These are phyloP conservation scores for Phlebiopsis flavidoalba DNA, from an alignment of 768 basidiomycete species.

Conservation along the genomic window DNA sequence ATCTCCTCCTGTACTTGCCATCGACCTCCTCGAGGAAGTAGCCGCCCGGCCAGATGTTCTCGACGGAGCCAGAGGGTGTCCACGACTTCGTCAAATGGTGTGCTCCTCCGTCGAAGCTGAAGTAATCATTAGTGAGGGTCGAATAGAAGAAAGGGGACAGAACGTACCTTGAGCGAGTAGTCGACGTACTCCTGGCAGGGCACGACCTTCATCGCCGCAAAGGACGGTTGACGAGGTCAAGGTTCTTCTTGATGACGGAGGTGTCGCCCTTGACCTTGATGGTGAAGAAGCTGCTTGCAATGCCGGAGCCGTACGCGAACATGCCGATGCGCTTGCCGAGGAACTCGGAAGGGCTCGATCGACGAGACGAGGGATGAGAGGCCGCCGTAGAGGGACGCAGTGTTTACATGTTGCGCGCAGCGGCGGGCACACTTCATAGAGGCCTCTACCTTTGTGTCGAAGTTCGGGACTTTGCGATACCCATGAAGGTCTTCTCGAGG, in stretches of 20 bases:
- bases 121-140: background rate
- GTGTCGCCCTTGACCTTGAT: slow-evolving; percentile 87
- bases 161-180: slow-evolving; percentile 65
- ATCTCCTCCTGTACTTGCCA: slow-evolving; percentile 87
- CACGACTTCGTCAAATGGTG: slow-evolving; percentile 91
- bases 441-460: slow-evolving; percentile 72
- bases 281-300: slow-evolving; percentile 92
- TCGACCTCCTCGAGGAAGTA: slow-evolving; percentile 94
- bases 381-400: slow-evolving; percentile 91
- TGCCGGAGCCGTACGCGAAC: slow-evolving; percentile 96
- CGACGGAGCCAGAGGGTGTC: slow-evolving; percentile 78
- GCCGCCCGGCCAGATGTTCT: slow-evolving; percentile 91
- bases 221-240: slow-evolving; percentile 74
- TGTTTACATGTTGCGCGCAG: slow-evolving; percentile 94
- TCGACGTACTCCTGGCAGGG: slow-evolving; percentile 90
- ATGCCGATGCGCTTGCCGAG: slow-evolving; percentile 82
- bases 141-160: background rate
- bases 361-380: slow-evolving; percentile 81
- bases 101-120: slow-evolving; percentile 91
- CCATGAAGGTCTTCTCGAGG: slow-evolving; percentile 92
- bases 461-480: slow-evolving; percentile 69
- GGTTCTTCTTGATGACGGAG: slow-evolving; percentile 68
- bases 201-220: slow-evolving; percentile 85
- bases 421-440: slow-evolving; percentile 84
- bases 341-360: slow-evolving; percentile 64